A percentile compares a stretch with the other conserved stretches of the same genome.
Evolutionary conservation across 2,329 filamentous ascomycete genomes (phyloP).

Genomic region (Aspergillus amoenus): DNA sequence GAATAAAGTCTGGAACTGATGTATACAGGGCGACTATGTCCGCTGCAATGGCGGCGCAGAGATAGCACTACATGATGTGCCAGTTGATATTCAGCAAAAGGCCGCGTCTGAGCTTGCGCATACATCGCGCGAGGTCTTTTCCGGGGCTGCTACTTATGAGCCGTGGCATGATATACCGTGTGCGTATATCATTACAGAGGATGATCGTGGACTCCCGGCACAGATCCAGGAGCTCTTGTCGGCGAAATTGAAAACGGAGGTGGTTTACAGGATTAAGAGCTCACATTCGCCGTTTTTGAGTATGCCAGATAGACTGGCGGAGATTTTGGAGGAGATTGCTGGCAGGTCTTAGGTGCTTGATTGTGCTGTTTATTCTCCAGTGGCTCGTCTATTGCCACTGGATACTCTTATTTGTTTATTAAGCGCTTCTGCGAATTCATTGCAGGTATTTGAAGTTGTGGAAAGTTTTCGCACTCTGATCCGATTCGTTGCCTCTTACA

Average conservation of each 20-base stretch:
- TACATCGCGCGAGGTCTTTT: constrained; percentile 29
- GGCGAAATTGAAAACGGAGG: constrained; percentile 25
- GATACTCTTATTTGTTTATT: too few species aligned
- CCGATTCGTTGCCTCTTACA: too few species aligned
- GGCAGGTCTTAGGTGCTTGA: background rate
- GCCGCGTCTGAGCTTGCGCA: constrained; percentile 23
- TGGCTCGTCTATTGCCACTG: too few species aligned
- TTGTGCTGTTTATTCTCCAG: too few species aligned
- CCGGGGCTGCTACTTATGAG: constrained; percentile 25
- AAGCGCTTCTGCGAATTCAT: too few species aligned
- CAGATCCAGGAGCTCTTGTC: constrained; percentile 33
- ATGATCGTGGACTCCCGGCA: constrained; percentile 35
- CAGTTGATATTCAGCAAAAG: constrained; percentile 21
- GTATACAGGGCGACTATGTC: constrained; percentile 19
- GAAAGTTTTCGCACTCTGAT: too few species aligned
- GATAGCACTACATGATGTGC: constrained; percentile 32
- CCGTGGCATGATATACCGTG: constrained; percentile 37
- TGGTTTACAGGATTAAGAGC: constrained; percentile 32
- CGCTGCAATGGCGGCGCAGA: constrained; percentile 5
- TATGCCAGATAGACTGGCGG: constrained; percentile 34
- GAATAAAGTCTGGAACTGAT: background rate
- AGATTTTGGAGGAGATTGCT: constrained; percentile 24
- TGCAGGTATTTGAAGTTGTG: too few species aligned
- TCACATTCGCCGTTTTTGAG: constrained; percentile 46
- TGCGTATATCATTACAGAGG: constrained; percentile 37